phyloP scores from a whole-genome alignment of 768 basidiomycete genomes.

The Naganishia antarctica region DNA sequence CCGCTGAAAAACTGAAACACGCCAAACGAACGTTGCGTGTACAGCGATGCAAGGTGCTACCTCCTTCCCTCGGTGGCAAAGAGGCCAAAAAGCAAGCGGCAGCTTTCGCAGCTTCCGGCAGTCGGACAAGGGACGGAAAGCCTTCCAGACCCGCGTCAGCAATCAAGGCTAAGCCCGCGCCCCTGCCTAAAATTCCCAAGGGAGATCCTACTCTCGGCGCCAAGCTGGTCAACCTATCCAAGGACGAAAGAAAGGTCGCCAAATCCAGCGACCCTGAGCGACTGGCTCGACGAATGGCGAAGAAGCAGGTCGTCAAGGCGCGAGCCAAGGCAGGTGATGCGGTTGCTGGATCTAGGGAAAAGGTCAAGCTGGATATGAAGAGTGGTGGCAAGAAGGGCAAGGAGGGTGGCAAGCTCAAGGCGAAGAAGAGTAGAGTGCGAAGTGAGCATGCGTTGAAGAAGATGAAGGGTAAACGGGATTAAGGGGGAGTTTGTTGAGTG shows the following conservation, averaged over 20 bases:
- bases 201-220: conserved; percentile 78
- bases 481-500: not conserved
- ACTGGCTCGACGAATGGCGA: conserved; percentile 74
- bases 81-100: conserved; percentile 25
- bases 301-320: conserved; percentile 64
- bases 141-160: conserved; percentile 31
- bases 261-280: conserved; percentile 78
- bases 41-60: conserved; percentile 76
- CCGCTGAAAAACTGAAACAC: conserved; percentile 72
- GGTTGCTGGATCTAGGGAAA: conserved; percentile 36
- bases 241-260: conserved; percentile 75
- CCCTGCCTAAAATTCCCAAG: conserved; percentile 55
- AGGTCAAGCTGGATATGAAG: conserved; percentile 43
- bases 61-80: conserved; percentile 43
- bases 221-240: conserved; percentile 68
- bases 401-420: conserved; percentile 35
- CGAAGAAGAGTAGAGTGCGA: conserved; percentile 49
- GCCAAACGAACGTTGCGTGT: conserved; percentile 88
- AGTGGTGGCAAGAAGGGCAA: conserved; percentile 32
- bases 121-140: conserved; percentile 33
- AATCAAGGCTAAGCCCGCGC: conserved; percentile 28
- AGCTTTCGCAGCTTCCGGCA: conserved; percentile 26
- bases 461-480: conserved; percentile 48
- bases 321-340: conserved; percentile 25
- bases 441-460: conserved; percentile 43